Evolutionary conservation across 2,329 filamentous ascomycete genomes (phyloP).

Genomic region (Eutypa lata): DNA sequence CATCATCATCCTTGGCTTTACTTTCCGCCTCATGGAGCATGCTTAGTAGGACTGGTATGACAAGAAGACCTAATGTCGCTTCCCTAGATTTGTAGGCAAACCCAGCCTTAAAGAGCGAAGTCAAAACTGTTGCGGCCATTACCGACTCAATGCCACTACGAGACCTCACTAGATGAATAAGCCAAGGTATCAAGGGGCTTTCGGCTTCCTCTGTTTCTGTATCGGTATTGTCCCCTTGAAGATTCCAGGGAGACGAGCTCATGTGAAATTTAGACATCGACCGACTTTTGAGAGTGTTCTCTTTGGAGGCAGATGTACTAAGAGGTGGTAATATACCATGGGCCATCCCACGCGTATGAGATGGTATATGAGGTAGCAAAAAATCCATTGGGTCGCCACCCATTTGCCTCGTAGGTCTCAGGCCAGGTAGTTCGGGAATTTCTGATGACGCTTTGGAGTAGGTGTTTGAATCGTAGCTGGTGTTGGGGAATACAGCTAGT

Average conservation of each 20-base stretch:
- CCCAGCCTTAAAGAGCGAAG: constrained; percentile 66
- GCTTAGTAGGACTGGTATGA: constrained; percentile 67
- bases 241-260: constrained; percentile 20
- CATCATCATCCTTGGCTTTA: constrained; percentile 34
- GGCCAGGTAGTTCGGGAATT: constrained; percentile 50
- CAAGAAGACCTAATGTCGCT: constrained; percentile 60
- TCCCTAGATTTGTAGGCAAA: constrained; percentile 64
- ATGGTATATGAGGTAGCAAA: constrained; percentile 56
- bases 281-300: constrained; percentile 30
- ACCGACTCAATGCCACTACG: constrained; percentile 57
- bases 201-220: constrained; percentile 57
- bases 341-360: constrained; percentile 30
- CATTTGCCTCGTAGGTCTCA: constrained; percentile 42
- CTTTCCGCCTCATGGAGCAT: constrained; percentile 56
- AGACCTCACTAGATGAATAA: constrained; percentile 62
- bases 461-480: constrained; percentile 48
- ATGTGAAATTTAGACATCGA: constrained; percentile 24
- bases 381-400: constrained; percentile 59
- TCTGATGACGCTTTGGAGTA: constrained; percentile 50
- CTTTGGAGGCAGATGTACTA: constrained; percentile 38
- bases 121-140: constrained; percentile 66
- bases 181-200: constrained; percentile 69
- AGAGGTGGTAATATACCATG: constrained; percentile 52
- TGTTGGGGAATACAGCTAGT: constrained; percentile 63
- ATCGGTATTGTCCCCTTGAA: constrained; percentile 27